phyloP scores from a whole-genome alignment of 2,329 filamentous ascomycete genomes.

The Phyllosticta citriasiana region DNA sequence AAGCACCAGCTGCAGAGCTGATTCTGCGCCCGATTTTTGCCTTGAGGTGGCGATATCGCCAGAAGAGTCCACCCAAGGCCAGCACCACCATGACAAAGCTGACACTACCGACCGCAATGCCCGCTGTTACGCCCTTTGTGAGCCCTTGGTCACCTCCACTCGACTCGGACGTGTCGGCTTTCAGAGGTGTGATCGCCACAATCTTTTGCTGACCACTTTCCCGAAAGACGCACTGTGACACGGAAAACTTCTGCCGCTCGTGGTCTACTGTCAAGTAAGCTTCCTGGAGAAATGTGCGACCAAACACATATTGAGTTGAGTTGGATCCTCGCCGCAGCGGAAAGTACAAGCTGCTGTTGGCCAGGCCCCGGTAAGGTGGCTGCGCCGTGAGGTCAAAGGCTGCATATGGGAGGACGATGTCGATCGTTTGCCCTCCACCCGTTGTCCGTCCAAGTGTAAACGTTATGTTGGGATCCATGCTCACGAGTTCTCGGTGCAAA shows the following conservation, averaged over 20 bases:
- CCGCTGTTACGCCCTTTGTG: slow-evolving; percentile 31
- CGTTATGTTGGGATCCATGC: slow-evolving; percentile 30
- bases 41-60: slow-evolving; percentile 11
- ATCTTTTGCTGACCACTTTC: slow-evolving; percentile 20
- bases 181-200: slow-evolving; percentile 23
- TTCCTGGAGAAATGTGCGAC: slow-evolving; percentile 61
- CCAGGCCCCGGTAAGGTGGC: slow-evolving; percentile 43
- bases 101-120: slow-evolving; percentile 34
- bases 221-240: slow-evolving; percentile 30
- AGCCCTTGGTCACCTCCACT: slow-evolving; percentile 1
- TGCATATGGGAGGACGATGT: slow-evolving; percentile 39
- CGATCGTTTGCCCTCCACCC: slow-evolving; percentile 26
- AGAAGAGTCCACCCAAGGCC: slow-evolving; percentile 23
- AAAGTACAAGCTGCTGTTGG: slow-evolving; percentile 56
- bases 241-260: slow-evolving; percentile 37
- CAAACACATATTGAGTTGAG: slow-evolving; percentile 50
- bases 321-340: slow-evolving; percentile 50
- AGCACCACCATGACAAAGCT: slow-evolving; percentile 21
- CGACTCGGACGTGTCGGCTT: background rate
- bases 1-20: background rate
- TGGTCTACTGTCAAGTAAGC: slow-evolving; percentile 44
- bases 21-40: background rate
- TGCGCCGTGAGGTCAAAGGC: slow-evolving; percentile 39
- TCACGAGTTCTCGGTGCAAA: slow-evolving; percentile 21
- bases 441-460: slow-evolving; percentile 32